Conservation (phyloP, 441 rosid species). For the Erodium moschatum region DNA sequence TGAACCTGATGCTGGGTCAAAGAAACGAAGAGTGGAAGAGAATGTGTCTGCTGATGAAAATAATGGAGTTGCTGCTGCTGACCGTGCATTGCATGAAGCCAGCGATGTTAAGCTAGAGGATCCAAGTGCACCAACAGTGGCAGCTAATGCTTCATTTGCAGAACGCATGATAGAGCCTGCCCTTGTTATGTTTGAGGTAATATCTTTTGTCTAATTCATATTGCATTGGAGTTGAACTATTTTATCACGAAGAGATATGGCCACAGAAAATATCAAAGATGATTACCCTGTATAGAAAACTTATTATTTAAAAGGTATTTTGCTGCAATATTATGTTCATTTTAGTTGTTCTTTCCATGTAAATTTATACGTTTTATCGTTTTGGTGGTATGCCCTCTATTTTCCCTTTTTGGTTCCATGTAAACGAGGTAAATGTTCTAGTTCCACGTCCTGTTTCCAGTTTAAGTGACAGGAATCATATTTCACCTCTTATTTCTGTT, state of each 20-base stretch:
- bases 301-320: background rate
- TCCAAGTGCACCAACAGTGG: slow-evolving; percentile 33
- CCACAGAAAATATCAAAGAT: background rate
- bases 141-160: slow-evolving; percentile 65
- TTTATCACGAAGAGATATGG: background rate
- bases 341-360: background rate
- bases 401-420: background rate
- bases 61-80: slow-evolving; percentile 39
- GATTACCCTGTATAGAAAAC: background rate
- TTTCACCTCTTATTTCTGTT: background rate
- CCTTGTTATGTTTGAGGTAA: slow-evolving; percentile 95
- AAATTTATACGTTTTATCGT: background rate
- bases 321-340: background rate
- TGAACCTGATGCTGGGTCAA: slow-evolving; percentile 45
- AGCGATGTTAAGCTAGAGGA: slow-evolving; percentile 44
- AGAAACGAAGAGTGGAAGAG: slow-evolving; percentile 56
- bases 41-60: slow-evolving; percentile 39
- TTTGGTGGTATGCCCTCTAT: background rate
- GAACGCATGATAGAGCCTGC: slow-evolving; percentile 85
- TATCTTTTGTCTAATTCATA: slow-evolving; percentile 2
- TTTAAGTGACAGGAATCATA: background rate
- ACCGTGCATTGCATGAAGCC: slow-evolving; percentile 39
- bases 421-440: background rate
- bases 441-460: background rate
- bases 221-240: background rate